phyloP scores from a whole-genome alignment of 2,329 filamentous ascomycete genomes.

The Thelonectria olida region DNA sequence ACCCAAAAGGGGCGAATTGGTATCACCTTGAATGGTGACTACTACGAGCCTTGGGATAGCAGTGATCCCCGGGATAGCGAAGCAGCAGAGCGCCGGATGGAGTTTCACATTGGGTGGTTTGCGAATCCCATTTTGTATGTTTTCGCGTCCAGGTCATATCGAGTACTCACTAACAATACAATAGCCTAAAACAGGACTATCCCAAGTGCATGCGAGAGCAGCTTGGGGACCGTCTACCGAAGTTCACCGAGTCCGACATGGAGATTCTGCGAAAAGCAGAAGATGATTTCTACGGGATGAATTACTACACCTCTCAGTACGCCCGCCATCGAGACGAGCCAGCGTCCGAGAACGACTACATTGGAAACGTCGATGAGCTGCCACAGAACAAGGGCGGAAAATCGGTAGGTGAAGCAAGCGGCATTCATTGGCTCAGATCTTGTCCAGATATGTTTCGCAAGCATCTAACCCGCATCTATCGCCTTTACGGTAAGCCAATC shows the following conservation, averaged over 20 bases:
- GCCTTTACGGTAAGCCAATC: slow-evolving; percentile 27
- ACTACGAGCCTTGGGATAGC: slow-evolving; percentile 48
- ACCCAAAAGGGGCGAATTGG: slow-evolving; percentile 45
- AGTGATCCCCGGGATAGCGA: slow-evolving; percentile 37
- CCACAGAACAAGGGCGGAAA: slow-evolving; percentile 33
- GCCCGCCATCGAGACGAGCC: slow-evolving; percentile 33
- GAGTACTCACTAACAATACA: neutral
- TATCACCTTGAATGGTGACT: slow-evolving; percentile 50
- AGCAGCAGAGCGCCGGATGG: slow-evolving; percentile 46
- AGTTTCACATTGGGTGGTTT: slow-evolving; percentile 52
- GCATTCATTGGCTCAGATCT: slow-evolving; percentile 26
- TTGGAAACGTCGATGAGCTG: slow-evolving; percentile 27
- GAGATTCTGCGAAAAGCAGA: slow-evolving; percentile 21
- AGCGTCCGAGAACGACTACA: slow-evolving; percentile 33
- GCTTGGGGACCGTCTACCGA: slow-evolving; percentile 31
- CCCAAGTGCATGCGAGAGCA: slow-evolving; percentile 28
- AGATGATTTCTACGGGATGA: slow-evolving; percentile 47
- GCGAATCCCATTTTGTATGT: slow-evolving; percentile 48
- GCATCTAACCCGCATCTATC: slow-evolving; percentile 19
- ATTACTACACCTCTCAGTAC: slow-evolving; percentile 47
- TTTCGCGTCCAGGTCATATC: neutral
- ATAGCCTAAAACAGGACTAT: slow-evolving; percentile 23
- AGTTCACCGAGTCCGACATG: slow-evolving; percentile 26
- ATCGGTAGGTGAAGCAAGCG: slow-evolving; percentile 20
- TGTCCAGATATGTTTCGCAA: slow-evolving; percentile 27